A percentile compares a stretch with the other conserved stretches of the same genome.
These are phyloP conservation scores for Zalerion maritima DNA, from an alignment of 495 filamentous ascomycete species.

Conservation along the genomic window DNA sequence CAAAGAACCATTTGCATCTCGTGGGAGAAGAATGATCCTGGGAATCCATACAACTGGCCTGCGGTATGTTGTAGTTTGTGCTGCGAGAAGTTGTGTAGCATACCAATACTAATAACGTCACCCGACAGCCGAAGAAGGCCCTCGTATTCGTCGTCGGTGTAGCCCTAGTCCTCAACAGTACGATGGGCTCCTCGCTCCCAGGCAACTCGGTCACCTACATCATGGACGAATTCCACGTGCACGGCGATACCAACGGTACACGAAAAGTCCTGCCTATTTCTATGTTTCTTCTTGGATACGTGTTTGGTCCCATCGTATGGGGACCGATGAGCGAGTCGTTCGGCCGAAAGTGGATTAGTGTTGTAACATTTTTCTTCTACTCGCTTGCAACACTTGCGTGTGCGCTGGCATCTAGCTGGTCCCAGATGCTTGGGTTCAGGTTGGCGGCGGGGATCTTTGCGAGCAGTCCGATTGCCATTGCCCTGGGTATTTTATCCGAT, in stretches of 20 bases:
- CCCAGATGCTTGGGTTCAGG: constrained; percentile 51
- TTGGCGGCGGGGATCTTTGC: constrained; percentile 49
- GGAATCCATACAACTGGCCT: constrained; percentile 44
- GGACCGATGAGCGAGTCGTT: constrained; percentile 58
- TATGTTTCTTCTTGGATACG: constrained; percentile 58
- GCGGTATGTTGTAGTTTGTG: constrained; percentile 17
- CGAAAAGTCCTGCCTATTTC: constrained; percentile 59
- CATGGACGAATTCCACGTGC: constrained; percentile 40
- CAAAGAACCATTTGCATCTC: constrained; percentile 28
- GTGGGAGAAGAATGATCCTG: constrained; percentile 33
- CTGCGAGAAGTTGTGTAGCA: background rate
- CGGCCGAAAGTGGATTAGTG: constrained; percentile 48
- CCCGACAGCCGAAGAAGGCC: constrained; percentile 36
- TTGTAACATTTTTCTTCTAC: constrained; percentile 46
- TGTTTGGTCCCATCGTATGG: constrained; percentile 49
- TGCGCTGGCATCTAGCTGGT: constrained; percentile 54
- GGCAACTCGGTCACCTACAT: constrained; percentile 47
- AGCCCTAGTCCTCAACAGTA: constrained; percentile 55
- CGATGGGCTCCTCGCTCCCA: constrained; percentile 55
- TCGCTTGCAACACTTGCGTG: constrained; percentile 54
- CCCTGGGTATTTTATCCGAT: constrained; percentile 64
- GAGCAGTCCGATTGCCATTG: constrained; percentile 52
- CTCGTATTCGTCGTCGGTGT: constrained; percentile 42
- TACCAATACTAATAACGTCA: background rate
- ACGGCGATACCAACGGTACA: constrained; percentile 36